Evolutionary conservation across 2,329 filamentous ascomycete species (phyloP), one percentile per base, ranked within the genome.

Genomic region (Xylaria sp.): DNA sequence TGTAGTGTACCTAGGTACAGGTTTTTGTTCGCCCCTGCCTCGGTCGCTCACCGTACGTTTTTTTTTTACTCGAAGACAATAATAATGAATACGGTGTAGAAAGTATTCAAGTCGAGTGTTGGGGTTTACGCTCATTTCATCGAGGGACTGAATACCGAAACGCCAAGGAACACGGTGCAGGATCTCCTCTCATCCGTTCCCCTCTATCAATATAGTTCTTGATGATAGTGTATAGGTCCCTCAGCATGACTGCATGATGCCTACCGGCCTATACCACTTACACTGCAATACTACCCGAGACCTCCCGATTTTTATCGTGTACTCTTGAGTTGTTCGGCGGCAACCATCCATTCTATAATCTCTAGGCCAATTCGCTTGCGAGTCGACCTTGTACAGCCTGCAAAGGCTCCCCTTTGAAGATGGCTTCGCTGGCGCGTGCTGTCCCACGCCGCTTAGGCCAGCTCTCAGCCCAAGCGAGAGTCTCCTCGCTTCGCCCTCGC

Each of bases 371-470:
- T 63, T 69, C 37, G 2, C 37, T 52, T 34, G 23, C 9, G 52
- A 34, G 31, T 57, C 31, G 34, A 57, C 72, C 37, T 46, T 18
- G 62, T 51, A 50, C 52, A 41, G 34, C 23, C 44, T 46, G 37
- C n/a, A 20, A 56, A 52, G 65, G 50, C 39, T 44, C n/a, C 44
- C n/a, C 46, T n/a, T 57, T 39, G 12, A 71, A 64, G 34, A 79
- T 79, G 77, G 74, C 76, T 51, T 73, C 72, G 52, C 63, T 77
- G 48, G 68, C 76, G 55, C 75, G 74, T 62, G 63, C 65, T 61
- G 59, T 77, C 50, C 74, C 76, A 55, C 74, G 76, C 50, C 75
- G 76, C 28, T 67, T 80, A 65, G 76, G 77, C 63, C 77, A 76
- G 71, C 69, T 78, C 50, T 72, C 75, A 3, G 74, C 73, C 46